These are phyloP conservation scores for Claviceps sp. DNA, from an alignment of 2,329 filamentous ascomycete genomes.

Conservation along the genomic window DNA sequence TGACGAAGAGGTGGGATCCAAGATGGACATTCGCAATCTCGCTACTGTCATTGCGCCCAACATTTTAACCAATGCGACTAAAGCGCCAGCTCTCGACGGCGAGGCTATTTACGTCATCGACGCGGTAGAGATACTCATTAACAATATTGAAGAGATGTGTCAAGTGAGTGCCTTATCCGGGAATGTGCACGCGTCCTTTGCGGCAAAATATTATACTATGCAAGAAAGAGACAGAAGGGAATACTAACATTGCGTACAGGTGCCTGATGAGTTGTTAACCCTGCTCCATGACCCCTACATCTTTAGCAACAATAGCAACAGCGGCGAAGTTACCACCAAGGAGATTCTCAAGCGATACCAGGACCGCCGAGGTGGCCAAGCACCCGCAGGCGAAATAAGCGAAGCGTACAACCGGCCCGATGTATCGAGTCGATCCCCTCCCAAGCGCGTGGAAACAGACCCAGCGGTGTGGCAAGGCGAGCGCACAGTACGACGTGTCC, in stretches of 20 bases:
- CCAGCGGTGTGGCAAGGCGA: constrained; percentile 73
- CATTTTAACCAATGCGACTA: constrained; percentile 62
- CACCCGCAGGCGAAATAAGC: constrained; percentile 47
- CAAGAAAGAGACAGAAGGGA: not conserved
- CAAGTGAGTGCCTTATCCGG: constrained; percentile 53
- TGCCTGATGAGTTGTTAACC: constrained; percentile 81
- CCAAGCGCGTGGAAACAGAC: constrained; percentile 70
- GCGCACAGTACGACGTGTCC: constrained; percentile 67
- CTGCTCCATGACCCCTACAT: constrained; percentile 73
- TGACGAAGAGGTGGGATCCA: constrained; percentile 91
- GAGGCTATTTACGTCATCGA: constrained; percentile 91
- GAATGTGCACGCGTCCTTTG: not conserved
- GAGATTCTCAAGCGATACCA: constrained; percentile 92
- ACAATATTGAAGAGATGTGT: constrained; percentile 92
- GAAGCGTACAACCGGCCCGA: constrained; percentile 44
- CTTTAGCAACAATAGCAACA: constrained; percentile 65
- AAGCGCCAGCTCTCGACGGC: constrained; percentile 57
- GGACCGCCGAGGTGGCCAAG: constrained; percentile 46
- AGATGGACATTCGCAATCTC: constrained; percentile 98
- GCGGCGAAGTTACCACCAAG: constrained; percentile 84
- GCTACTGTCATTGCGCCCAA: constrained; percentile 97
- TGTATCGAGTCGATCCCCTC: constrained; percentile 41
- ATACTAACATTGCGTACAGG: constrained; percentile 36
- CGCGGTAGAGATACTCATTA: constrained; percentile 81
- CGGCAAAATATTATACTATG: not conserved